phyloP scores from a whole-genome alignment of 192 early-diverging fungal species.

The Backusella tuberculispora region DNA sequence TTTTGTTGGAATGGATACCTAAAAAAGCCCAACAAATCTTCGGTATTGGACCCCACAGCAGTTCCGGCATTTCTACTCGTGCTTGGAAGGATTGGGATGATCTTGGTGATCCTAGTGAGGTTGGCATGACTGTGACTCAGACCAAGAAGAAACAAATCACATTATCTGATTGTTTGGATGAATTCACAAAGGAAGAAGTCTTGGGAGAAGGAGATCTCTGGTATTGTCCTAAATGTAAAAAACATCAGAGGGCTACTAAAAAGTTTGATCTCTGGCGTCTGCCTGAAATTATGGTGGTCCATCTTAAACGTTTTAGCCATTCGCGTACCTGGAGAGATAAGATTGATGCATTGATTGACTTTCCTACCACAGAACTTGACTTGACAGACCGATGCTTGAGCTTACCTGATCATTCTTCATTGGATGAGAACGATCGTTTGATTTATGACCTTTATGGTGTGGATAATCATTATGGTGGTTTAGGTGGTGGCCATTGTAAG shows the following conservation, averaged over 20 bases:
- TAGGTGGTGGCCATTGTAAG: conserved; percentile 81
- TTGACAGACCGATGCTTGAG: conserved; percentile 53
- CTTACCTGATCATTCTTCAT: not conserved
- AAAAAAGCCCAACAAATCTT: conserved; percentile 30
- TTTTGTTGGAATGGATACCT: conserved; percentile 22
- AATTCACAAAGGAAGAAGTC: conserved; percentile 76
- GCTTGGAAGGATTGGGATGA: conserved; percentile 36
- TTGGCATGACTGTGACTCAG: not conserved
- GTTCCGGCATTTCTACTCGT: not conserved
- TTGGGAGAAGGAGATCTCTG: conserved; percentile 76
- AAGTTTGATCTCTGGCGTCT: conserved; percentile 80
- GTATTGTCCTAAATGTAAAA: conserved; percentile 80
- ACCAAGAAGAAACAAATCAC: conserved; percentile 48
- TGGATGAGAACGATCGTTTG: conserved; percentile 29
- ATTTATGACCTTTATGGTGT: conserved; percentile 78
- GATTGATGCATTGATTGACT: conserved; percentile 74
- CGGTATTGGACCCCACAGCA: conserved; percentile 14
- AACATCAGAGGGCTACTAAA: conserved; percentile 78
- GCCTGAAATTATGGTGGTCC: conserved; percentile 81
- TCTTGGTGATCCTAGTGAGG: conserved; percentile 28
- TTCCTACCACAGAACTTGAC: conserved; percentile 67
- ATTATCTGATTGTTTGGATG: conserved; percentile 70
- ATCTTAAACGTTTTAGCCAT: conserved; percentile 82
- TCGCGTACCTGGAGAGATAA: conserved; percentile 70
- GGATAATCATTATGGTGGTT: conserved; percentile 82